A percentile compares a stretch with the other conserved stretches of the same genome.
Evolutionary conservation across 2,329 filamentous ascomycete species (phyloP).

Genomic region (Alternaria sp.): DNA sequence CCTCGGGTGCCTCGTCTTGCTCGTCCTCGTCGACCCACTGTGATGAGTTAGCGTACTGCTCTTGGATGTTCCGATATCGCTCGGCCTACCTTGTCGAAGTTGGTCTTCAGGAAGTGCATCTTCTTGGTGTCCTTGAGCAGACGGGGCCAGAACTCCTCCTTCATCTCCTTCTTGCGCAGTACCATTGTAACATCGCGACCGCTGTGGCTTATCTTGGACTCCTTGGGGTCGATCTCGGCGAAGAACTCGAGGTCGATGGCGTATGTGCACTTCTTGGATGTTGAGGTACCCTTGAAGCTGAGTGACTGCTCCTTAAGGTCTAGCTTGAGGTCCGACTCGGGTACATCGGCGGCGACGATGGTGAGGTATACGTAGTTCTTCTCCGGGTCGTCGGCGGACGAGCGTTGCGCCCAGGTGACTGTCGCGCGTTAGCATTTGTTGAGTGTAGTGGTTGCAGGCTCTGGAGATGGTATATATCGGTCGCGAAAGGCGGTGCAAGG

Average conservation of each 20-base stretch:
- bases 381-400: slow-evolving; percentile 75
- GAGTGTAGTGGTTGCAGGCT: neutral
- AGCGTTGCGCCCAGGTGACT: slow-evolving; percentile 99
- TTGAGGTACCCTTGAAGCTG: slow-evolving; percentile 81
- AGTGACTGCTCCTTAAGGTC: slow-evolving; percentile 75
- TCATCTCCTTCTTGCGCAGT: slow-evolving; percentile 95
- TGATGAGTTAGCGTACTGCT: slow-evolving; percentile 28
- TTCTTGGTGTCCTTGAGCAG: slow-evolving; percentile 90
- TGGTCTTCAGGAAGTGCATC: slow-evolving; percentile 95
- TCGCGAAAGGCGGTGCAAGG: neutral
- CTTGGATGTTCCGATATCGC: neutral
- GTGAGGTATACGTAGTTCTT: slow-evolving; percentile 97
- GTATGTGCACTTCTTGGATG: slow-evolving; percentile 86
- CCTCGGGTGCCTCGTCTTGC: slow-evolving; percentile 88
- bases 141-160: slow-evolving; percentile 94
- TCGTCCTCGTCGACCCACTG: slow-evolving; percentile 98
- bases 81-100: slow-evolving; percentile 88
- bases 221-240: slow-evolving; percentile 84
- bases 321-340: slow-evolving; percentile 76
- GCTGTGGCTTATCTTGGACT: slow-evolving; percentile 88
- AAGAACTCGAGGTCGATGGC: slow-evolving; percentile 86
- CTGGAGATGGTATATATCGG: slow-evolving; percentile 3
- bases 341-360: slow-evolving; percentile 85
- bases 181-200: slow-evolving; percentile 87
- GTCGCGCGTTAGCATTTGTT: slow-evolving; percentile 29